Conservation (phyloP, 306 rosid genomes). For the Biancaea sappan region DNA sequence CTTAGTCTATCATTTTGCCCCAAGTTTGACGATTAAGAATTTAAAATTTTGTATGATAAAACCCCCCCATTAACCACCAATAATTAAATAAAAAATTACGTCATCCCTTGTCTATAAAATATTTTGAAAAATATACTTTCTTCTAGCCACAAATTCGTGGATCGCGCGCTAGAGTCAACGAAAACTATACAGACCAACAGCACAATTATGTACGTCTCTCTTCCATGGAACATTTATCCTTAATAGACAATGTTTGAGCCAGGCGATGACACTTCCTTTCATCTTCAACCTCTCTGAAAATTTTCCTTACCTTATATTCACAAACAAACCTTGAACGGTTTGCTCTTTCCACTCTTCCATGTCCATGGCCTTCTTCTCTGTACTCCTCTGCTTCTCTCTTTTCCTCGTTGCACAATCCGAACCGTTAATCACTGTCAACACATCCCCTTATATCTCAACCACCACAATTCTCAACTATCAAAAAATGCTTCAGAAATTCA, state of each 20-base stretch:
- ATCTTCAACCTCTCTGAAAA: neutral
- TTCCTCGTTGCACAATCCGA: slow-evolving; percentile 23
- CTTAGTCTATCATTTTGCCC: neutral
- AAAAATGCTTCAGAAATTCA: slow-evolving; percentile 55
- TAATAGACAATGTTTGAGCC: neutral
- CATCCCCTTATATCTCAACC: slow-evolving; percentile 59
- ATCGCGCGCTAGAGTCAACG: neutral
- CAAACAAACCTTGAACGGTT: neutral
- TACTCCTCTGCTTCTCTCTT: slow-evolving; percentile 28
- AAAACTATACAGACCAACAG: neutral
- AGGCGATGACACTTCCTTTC: neutral
- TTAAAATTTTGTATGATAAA: neutral
- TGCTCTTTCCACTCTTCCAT: neutral
- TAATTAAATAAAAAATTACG: neutral
- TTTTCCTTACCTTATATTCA: neutral
- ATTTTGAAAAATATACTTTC: neutral
- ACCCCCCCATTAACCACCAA: neutral
- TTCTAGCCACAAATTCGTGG: neutral
- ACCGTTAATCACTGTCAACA: slow-evolving; percentile 1
- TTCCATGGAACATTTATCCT: neutral
- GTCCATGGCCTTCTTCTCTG: neutral
- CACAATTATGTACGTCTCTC: neutral
- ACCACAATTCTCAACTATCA: slow-evolving; percentile 50
- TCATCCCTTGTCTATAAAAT: neutral
- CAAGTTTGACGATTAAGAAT: neutral